Evolutionary conservation across 257 asterid genomes (phyloP), one percentile per base, ranked within the genome.

Genomic region (Salvia miltiorrhiza): DNA sequence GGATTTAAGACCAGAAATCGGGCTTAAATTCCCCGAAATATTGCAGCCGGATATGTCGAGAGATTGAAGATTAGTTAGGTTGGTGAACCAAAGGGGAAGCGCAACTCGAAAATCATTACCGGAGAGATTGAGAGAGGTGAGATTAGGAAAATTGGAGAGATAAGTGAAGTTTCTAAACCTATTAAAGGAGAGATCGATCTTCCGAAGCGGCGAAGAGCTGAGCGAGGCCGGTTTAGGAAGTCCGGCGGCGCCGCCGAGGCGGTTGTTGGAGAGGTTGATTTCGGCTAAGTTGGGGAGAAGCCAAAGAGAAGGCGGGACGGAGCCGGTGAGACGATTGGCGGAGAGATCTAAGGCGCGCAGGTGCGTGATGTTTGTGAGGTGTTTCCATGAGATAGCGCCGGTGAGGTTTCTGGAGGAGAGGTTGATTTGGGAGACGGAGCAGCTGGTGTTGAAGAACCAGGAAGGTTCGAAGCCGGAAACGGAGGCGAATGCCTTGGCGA

Each of bases 331-430:
- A 7, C 79, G 83, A 26, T 93, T 93, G 68, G 71, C 62, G 64
- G 99, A 93, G 81, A 93, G 97, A 82, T 93, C 90, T 61, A 93
- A 49, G 0, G 65, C 65, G 5, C 70, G 92, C 28, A 93, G 92
- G 32, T 35, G 75, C n/a, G 97, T 79, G 78, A 90, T 72, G 67
- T 90, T 86, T 16, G 13, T 70, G 44, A 93, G 76, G 70, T 69
- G 85, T 19, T 79, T 88, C 99, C 97, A 93, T 24, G 97, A 82
- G 49, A 93, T 47, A 0, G 81, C 41, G 67, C 99, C 99, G 40
- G 63, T 76, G 59, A 93, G 95, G 32, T 88, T 90, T 71, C 77
- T 79, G 2, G 97, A 85, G 0, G 91, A 17, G 40, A 93, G 89
- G 0, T 67, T 70, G 2, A 93, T 65, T 14, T 76, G 75, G 4